Evolutionary conservation across 2,329 filamentous ascomycete genomes (phyloP).

Genomic region (Arthroderma uncinatum): DNA sequence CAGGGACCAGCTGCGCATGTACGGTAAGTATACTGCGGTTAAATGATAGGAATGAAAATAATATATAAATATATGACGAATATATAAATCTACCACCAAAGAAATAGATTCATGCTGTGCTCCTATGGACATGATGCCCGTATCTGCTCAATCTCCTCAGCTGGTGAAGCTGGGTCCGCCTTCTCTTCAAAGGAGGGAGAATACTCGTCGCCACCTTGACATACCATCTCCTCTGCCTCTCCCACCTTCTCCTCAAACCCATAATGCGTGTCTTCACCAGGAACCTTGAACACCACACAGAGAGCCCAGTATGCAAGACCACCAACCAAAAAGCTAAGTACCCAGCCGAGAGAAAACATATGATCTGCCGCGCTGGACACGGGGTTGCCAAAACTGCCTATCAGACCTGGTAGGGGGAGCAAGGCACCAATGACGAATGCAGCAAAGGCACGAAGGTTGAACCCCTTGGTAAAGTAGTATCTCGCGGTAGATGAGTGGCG

Average conservation of each 20-base stretch:
- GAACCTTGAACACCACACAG: conserved; percentile 13
- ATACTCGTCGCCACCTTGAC: background rate
- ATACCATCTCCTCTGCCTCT: conserved; percentile 8
- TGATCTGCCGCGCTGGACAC: conserved; percentile 13
- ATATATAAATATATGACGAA: too few species aligned
- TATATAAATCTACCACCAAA: too few species aligned
- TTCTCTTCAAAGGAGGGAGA: background rate
- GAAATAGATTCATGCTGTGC: background rate
- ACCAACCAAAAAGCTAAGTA: conserved; percentile 19
- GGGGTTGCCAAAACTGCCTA: conserved; percentile 14
- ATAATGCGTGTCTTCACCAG: conserved; percentile 9
- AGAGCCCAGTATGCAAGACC: conserved; percentile 15
- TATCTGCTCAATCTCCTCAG: background rate
- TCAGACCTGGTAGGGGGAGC: conserved; percentile 18
- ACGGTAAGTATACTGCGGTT: background rate
- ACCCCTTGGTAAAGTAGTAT: conserved; percentile 27
- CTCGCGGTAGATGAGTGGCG: conserved; percentile 19
- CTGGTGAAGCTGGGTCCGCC: background rate
- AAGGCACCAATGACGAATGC: conserved; percentile 18
- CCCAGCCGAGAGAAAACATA: conserved; percentile 20
- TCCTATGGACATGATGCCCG: background rate
- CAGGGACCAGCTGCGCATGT: background rate
- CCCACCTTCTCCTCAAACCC: conserved; percentile 11
- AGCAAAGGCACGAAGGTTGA: conserved; percentile 21
- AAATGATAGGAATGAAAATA: too few species aligned